A percentile compares a stretch with the other conserved stretches of the same genome.
Conservation (phyloP, 2,329 filamentous ascomycete genomes). For the Stylonectria norvegica region DNA sequence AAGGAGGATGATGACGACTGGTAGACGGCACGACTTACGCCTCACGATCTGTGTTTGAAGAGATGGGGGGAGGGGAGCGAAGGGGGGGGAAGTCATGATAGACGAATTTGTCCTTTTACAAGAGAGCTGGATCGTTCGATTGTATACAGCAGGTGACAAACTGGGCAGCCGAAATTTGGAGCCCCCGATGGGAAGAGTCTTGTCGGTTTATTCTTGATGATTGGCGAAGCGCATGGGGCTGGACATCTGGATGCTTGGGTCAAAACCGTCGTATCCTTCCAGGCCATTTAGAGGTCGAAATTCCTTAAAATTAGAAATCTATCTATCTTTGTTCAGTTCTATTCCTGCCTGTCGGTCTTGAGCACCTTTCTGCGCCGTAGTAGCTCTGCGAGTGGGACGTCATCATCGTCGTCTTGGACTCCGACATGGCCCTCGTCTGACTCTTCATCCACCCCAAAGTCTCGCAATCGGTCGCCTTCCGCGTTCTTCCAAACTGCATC, state of each 20-base stretch:
- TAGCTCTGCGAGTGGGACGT: constrained; percentile 68
- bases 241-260: constrained; percentile 22
- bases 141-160: constrained; percentile 27
- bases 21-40: constrained; percentile 40
- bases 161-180: constrained; percentile 25
- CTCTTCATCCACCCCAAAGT: constrained; percentile 79
- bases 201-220: constrained; percentile 17
- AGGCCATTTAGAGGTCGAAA: constrained; percentile 13
- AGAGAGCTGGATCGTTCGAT: no score
- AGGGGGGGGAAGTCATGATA: constrained; percentile 11
- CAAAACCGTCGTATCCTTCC: background rate
- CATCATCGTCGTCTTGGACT: constrained; percentile 42
- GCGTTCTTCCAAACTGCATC: constrained; percentile 65
- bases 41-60: no score
- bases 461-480: constrained; percentile 69
- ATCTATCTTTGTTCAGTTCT: constrained; percentile 14
- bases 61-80: no score
- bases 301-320: constrained; percentile 14
- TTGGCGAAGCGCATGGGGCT: constrained; percentile 12
- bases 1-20: constrained; percentile 69
- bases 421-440: constrained; percentile 43
- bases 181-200: constrained; percentile 17
- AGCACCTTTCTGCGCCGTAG: constrained; percentile 52
- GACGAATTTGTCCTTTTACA: constrained; percentile 16
- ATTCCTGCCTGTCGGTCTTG: constrained; percentile 29